Conservation (phyloP, 2,329 filamentous ascomycete genomes). For the Aureobasidium uvarum region DNA sequence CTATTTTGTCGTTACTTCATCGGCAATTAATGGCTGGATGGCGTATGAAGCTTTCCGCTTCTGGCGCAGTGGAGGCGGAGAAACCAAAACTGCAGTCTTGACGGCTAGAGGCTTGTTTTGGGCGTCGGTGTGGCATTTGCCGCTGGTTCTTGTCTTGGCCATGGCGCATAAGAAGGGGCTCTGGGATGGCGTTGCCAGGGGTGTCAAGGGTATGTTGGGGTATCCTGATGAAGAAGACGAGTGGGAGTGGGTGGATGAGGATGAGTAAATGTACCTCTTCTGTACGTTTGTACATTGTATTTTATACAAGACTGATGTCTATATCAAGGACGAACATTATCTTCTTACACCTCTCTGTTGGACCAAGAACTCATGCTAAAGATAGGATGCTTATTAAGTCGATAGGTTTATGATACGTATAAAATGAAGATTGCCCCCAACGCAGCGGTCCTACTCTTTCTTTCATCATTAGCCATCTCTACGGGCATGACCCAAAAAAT, state of each 20-base stretch:
- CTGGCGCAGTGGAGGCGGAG: conserved; percentile 73
- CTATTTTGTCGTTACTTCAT: conserved; percentile 77
- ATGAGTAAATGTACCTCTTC: background rate
- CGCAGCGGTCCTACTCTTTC: background rate
- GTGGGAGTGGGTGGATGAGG: conserved; percentile 53
- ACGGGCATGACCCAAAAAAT: background rate
- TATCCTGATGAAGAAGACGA: conserved; percentile 47
- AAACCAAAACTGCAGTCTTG: conserved; percentile 49
- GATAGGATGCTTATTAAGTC: background rate
- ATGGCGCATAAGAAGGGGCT: conserved; percentile 92
- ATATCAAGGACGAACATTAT: no score
- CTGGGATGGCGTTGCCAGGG: conserved; percentile 77
- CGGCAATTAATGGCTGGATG: conserved; percentile 83
- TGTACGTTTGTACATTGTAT: background rate
- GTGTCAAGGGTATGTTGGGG: conserved; percentile 58
- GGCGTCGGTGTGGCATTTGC: conserved; percentile 97
- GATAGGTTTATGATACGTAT: background rate
- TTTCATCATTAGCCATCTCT: background rate
- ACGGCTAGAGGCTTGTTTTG: conserved; percentile 86
- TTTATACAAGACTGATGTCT: no score
- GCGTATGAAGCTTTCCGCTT: conserved; percentile 75
- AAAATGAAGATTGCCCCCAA: background rate
- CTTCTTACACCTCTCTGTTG: no score
- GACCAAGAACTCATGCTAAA: background rate
- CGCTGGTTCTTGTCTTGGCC: conserved; percentile 82